A percentile compares a stretch with the other conserved stretches of the same genome.
Evolutionary conservation across 2,329 filamentous ascomycete species (phyloP).

Genomic region (Alternaria rosae): DNA sequence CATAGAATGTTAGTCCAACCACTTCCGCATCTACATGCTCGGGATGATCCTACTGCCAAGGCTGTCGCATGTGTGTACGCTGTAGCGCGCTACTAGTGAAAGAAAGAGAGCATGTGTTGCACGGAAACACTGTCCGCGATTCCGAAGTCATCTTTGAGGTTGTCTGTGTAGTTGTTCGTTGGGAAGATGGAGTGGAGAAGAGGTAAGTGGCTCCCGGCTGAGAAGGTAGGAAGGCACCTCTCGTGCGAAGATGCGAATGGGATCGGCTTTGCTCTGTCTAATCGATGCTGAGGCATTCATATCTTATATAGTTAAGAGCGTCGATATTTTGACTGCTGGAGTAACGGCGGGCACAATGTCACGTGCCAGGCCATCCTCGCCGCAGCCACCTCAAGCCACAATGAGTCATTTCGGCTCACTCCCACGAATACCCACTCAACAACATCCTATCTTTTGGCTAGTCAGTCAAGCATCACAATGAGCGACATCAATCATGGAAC

Average conservation of each 20-base stretch:
- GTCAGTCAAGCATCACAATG: not conserved
- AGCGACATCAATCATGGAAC: not conserved
- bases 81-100: not conserved
- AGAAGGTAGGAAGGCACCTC: not conserved
- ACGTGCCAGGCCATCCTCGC: not conserved
- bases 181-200: not conserved
- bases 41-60: slow-evolving; percentile 3
- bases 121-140: not conserved
- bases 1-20: not conserved
- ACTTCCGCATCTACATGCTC: not conserved
- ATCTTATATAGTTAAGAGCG: not conserved
- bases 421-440: not conserved
- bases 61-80: slow-evolving; percentile 3
- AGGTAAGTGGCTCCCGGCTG: not conserved
- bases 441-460: not conserved
- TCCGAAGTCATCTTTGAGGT: not conserved
- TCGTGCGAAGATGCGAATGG: not conserved
- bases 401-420: slow-evolving; percentile 1
- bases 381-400: not conserved
- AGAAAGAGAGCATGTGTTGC: slow-evolving; percentile 5
- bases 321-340: no score
- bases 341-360: not conserved
- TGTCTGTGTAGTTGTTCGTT: not conserved
- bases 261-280: not conserved
- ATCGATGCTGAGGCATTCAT: not conserved